Percentiles rank a stretch among this genome's conserved stretches.
These are phyloP conservation scores for Leishmania amazonensis DNA, from an alignment of 208 protist species.

Conservation along the genomic window DNA sequence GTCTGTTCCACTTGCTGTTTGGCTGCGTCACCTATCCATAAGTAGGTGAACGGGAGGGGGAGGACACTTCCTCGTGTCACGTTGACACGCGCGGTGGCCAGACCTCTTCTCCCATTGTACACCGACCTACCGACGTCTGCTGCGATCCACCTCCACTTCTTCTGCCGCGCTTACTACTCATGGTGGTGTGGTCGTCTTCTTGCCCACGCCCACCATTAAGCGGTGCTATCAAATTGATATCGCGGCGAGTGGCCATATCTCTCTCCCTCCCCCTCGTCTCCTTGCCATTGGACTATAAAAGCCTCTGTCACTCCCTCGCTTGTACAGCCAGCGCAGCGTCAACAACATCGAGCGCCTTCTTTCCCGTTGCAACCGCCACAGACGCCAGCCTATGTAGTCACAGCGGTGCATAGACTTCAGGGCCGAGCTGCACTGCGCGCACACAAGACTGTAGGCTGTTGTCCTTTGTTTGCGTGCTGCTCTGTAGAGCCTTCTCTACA, in stretches of 20 bases:
- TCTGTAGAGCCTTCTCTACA: not conserved
- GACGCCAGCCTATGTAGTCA: too few species aligned
- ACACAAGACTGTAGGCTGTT: not conserved
- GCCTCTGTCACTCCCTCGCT: not conserved
- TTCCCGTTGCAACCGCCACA: not conserved
- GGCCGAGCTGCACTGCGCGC: not conserved
- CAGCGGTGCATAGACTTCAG: not conserved
- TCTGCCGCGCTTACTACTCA: not conserved
- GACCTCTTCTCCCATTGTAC: not conserved
- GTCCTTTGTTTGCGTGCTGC: not conserved
- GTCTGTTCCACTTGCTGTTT: not conserved
- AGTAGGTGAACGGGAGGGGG: too few species aligned
- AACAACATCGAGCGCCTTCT: not conserved
- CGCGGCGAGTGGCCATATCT: not conserved
- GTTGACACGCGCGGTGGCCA: not conserved
- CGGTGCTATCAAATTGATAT: not conserved
- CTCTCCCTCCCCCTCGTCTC: not conserved
- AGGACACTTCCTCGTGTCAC: not conserved
- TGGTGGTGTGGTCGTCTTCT: not conserved
- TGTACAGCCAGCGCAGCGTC: not conserved
- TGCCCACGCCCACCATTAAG: not conserved
- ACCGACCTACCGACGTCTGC: not conserved
- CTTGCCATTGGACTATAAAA: not conserved
- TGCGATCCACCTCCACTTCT: not conserved
- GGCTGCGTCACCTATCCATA: not conserved